phyloP scores from a whole-genome alignment of 106 monocot species.

The Acanthochlamys bracteata region DNA sequence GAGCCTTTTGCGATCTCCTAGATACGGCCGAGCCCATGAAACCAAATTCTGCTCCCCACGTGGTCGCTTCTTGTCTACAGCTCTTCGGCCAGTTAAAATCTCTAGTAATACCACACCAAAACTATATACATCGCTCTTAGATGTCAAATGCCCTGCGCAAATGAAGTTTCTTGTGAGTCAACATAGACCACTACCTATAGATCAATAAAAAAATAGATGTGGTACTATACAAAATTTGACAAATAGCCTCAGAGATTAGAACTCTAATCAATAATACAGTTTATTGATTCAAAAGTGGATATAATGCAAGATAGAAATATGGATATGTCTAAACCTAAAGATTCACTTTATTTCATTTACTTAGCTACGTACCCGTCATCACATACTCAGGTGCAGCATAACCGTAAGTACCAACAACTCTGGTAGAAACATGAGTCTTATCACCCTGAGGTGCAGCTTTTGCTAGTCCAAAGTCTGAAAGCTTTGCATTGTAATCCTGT shows the following conservation, averaged over 20 bases:
- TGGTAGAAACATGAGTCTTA: slow-evolving; percentile 85
- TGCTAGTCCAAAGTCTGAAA: slow-evolving; percentile 91
- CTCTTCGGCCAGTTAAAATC: slow-evolving; percentile 71
- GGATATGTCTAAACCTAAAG: too few relatives aligned
- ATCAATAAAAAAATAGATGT: too few relatives aligned
- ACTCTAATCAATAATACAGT: too few relatives aligned
- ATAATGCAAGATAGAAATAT: too few relatives aligned
- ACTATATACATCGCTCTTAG: slow-evolving; percentile 86
- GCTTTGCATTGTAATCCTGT: slow-evolving; percentile 85
- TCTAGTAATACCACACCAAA: slow-evolving; percentile 91
- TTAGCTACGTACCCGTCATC: slow-evolving; percentile 64
- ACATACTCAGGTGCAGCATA: slow-evolving; percentile 97
- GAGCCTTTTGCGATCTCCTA: slow-evolving; percentile 50
- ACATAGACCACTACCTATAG: too few relatives aligned
- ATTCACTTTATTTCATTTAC: too few relatives aligned
- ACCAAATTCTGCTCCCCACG: slow-evolving; percentile 68
- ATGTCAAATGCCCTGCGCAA: slow-evolving; percentile 68
- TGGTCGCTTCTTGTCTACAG: slow-evolving; percentile 78
- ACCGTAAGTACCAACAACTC: slow-evolving; percentile 90
- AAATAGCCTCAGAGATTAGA: too few relatives aligned
- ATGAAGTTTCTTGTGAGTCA: too few relatives aligned
- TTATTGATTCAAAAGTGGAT: too few relatives aligned
- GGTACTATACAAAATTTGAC: too few relatives aligned
- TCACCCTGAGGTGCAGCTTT: slow-evolving; percentile 92
- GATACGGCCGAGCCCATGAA: slow-evolving; percentile 57